These are phyloP conservation scores for Pinus taeda DNA, from an alignment of 75 land plant species.

Conservation along the genomic window DNA sequence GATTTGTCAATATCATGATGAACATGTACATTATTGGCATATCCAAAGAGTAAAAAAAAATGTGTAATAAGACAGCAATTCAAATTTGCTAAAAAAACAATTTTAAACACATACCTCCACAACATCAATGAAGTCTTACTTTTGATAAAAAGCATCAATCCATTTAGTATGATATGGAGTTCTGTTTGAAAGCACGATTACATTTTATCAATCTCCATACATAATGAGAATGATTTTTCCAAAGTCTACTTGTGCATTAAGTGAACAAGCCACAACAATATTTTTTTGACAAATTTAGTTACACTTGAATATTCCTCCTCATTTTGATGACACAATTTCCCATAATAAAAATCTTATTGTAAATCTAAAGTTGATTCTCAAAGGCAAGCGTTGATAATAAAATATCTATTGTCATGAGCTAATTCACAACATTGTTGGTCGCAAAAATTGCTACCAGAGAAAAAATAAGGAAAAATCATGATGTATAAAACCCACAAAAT, in stretches of 20 bases:
- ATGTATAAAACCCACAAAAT: background rate
- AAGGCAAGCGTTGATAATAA: background rate
- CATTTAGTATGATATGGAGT: slow-evolving; percentile 60
- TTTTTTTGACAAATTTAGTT: background rate
- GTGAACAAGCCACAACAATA: background rate
- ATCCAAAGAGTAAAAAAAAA: background rate
- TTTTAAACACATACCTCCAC: slow-evolving; percentile 28
- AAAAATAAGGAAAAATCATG: background rate
- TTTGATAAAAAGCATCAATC: slow-evolving; percentile 50
- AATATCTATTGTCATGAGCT: no score
- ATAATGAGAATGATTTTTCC: no score
- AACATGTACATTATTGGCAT: background rate
- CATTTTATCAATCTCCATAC: background rate
- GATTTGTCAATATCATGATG: background rate
- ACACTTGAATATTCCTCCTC: background rate
- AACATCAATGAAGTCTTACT: slow-evolving; percentile 49
- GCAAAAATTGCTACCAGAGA: background rate
- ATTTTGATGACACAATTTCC: background rate
- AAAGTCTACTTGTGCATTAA: background rate
- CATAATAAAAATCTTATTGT: background rate
- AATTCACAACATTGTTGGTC: background rate
- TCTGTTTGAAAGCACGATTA: slow-evolving; percentile 16
- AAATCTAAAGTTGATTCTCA: background rate
- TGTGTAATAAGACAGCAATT: background rate
- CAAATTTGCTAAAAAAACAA: background rate